Evolutionary conservation across 306 rosid genomes (phyloP).

Genomic region (Morella rubra): DNA sequence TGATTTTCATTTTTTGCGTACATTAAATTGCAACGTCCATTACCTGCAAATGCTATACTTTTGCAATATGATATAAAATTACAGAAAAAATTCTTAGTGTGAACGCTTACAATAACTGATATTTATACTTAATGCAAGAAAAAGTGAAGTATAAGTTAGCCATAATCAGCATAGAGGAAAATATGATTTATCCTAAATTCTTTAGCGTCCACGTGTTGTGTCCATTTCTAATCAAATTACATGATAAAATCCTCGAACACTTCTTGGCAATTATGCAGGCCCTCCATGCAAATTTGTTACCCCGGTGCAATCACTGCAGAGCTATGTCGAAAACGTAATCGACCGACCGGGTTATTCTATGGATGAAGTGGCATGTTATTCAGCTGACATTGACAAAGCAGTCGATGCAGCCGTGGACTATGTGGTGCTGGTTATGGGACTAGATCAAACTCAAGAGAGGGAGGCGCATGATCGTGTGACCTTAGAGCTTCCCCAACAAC

Average conservation of each 20-base stretch:
- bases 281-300: constrained; percentile 66
- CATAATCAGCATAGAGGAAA: too few species aligned
- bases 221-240: too few species aligned
- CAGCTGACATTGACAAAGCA: constrained; percentile 55
- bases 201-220: too few species aligned
- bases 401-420: constrained; percentile 67
- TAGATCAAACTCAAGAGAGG: constrained; percentile 76
- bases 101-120: too few species aligned
- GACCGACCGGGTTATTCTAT: constrained; percentile 59
- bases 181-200: too few species aligned
- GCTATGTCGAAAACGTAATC: constrained; percentile 43
- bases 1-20: too few species aligned
- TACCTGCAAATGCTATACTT: too few species aligned
- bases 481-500: constrained; percentile 66
- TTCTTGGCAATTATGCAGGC: constrained; percentile 82
- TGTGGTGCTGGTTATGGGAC: constrained; percentile 79
- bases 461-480: constrained; percentile 67
- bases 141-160: too few species aligned
- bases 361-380: constrained; percentile 48
- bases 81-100: too few species aligned
- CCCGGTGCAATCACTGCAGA: constrained; percentile 54
- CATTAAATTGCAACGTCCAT: too few species aligned
- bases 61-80: too few species aligned
- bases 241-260: constrained; percentile 32
- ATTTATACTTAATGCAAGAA: too few species aligned